Percentiles rank a stretch among this genome's conserved stretches.
These are phyloP conservation scores for Populus hybrid DNA, from an alignment of 441 rosid species.

Conservation along the genomic window DNA sequence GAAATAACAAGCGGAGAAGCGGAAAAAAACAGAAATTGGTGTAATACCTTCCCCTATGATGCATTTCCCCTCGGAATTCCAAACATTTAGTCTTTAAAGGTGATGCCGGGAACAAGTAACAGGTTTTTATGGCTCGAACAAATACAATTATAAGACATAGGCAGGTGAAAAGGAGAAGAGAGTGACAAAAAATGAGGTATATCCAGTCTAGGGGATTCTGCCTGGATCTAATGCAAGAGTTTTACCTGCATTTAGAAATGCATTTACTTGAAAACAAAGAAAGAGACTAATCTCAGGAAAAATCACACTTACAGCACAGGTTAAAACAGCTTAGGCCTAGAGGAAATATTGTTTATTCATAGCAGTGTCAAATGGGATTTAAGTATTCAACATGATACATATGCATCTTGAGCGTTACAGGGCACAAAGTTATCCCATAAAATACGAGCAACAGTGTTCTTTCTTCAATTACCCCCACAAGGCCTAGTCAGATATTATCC, in stretches of 20 bases:
- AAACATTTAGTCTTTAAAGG: no score
- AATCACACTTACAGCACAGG: not conserved
- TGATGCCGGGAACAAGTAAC: no score
- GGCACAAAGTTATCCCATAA: no score
- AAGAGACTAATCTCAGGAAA: not conserved
- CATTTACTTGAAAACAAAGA: not conserved
- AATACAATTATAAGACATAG: not conserved
- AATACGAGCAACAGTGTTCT: not conserved
- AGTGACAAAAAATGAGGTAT: not conserved
- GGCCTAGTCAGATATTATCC: conserved; percentile 6
- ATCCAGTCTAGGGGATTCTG: not conserved
- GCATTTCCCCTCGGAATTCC: no score
- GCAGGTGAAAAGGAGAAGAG: not conserved
- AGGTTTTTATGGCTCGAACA: not conserved
- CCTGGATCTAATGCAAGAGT: not conserved
- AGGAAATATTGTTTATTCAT: not conserved
- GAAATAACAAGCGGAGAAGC: no score
- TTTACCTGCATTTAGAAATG: not conserved
- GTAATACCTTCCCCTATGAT: no score
- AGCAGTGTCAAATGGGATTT: not conserved
- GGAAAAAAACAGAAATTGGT: no score
- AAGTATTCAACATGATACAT: not conserved
- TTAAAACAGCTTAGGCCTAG: not conserved
- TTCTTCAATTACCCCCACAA: not conserved
- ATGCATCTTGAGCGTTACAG: not conserved